Evolutionary conservation across 2,329 filamentous ascomycete genomes (phyloP).

Genomic region (Cladosporium sp.): DNA sequence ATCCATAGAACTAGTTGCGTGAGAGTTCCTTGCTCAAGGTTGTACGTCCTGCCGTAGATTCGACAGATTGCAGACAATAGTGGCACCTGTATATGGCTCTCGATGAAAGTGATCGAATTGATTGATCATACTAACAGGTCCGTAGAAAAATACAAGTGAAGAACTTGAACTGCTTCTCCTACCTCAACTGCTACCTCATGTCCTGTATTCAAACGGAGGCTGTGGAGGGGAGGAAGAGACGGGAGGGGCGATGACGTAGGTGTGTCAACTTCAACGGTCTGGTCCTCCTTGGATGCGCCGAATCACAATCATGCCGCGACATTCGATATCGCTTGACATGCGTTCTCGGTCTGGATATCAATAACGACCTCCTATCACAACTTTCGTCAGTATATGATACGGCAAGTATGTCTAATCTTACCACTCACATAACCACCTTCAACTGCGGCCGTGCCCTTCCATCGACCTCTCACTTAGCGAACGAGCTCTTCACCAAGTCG

Average conservation of each 20-base stretch:
- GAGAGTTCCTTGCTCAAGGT: not conserved
- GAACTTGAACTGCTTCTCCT: not conserved
- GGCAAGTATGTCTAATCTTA: conserved; percentile 49
- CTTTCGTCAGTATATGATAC: not conserved
- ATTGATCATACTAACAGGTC: not conserved
- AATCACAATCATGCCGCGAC: not conserved
- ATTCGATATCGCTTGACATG: not conserved
- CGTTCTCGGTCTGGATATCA: not conserved
- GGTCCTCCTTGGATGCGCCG: not conserved
- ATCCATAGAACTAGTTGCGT: not conserved
- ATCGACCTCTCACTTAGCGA: conserved; percentile 67
- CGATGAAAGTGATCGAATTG: not conserved
- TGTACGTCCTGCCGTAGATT: not conserved
- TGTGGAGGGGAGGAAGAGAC: not conserved
- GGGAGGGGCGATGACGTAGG: not conserved
- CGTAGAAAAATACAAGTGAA: not conserved
- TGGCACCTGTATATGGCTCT: not conserved
- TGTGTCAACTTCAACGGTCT: not conserved
- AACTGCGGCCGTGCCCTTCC: conserved; percentile 79
- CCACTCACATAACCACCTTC: conserved; percentile 80
- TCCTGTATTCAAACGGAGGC: too few relatives aligned
- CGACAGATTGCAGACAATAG: not conserved
- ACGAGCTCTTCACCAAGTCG: conserved; percentile 52
- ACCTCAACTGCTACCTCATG: not conserved
- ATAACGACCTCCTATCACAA: not conserved